phyloP scores from a whole-genome alignment of 345 rosid species.

The Pistacia atlantica region DNA sequence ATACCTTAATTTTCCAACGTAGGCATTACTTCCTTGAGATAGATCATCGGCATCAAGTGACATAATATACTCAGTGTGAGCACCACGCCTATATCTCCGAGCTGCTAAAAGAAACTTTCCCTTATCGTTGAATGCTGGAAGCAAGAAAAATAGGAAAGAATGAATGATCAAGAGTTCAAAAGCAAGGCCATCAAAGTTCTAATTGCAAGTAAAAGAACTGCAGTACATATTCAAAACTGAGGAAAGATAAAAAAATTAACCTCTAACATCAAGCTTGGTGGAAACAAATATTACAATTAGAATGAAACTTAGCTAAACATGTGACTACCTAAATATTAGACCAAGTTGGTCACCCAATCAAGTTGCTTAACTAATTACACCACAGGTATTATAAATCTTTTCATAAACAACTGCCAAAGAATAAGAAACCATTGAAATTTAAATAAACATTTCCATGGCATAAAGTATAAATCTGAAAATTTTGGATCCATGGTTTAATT shows the following conservation, averaged over 20 bases:
- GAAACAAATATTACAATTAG: neutral
- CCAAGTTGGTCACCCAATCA: neutral
- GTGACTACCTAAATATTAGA: neutral
- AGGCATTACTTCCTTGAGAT: conserved; percentile 95
- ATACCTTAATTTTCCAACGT: conserved; percentile 92
- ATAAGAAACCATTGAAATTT: neutral
- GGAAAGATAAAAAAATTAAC: neutral
- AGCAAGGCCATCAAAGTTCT: neutral
- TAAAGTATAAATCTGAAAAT: neutral
- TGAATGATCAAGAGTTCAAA: neutral
- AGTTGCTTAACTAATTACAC: neutral
- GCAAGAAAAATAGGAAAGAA: neutral
- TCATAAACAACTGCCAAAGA: neutral
- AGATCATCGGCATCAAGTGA: conserved; percentile 84
- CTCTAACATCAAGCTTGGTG: neutral
- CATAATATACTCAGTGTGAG: conserved; percentile 81
- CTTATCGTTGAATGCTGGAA: conserved; percentile 70
- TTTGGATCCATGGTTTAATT: neutral
- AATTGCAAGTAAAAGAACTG: neutral
- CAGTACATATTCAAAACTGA: neutral
- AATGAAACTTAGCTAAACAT: neutral
- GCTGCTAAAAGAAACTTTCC: conserved; percentile 98
- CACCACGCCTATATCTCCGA: conserved; percentile 73
- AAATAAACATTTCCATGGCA: neutral
- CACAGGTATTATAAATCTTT: neutral